Evolutionary conservation across 768 basidiomycete species (phyloP).

Genomic region (Leccinum pellstonianum): DNA sequence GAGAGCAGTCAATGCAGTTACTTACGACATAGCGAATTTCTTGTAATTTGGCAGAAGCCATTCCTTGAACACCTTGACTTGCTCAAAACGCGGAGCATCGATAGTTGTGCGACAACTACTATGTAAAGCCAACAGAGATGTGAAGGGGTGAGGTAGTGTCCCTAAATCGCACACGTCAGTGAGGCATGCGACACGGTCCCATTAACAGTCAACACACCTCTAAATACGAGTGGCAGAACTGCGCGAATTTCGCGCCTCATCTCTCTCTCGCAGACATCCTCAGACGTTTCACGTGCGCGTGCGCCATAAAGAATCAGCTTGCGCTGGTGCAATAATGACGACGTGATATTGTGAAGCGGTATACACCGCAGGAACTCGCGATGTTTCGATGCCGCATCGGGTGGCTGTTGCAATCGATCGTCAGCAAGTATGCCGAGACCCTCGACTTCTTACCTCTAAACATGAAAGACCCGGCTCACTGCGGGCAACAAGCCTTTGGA

Average conservation of each 20-base stretch:
- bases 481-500: conserved; percentile 79
- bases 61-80: conserved; percentile 63
- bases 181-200: background rate
- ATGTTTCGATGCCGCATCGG: conserved; percentile 52
- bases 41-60: conserved; percentile 76
- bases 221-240: conserved; percentile 66
- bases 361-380: conserved; percentile 70
- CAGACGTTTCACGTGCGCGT: conserved; percentile 65
- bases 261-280: conserved; percentile 66
- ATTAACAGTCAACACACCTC: conserved; percentile 39
- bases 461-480: conserved; percentile 62
- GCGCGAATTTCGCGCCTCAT: conserved; percentile 69
- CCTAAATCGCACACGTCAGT: conserved; percentile 32
- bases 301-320: conserved; percentile 69
- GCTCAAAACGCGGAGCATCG: conserved; percentile 67
- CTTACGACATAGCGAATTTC: conserved; percentile 52
- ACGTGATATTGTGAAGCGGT: conserved; percentile 58
- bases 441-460: conserved; percentile 43
- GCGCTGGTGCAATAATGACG: conserved; percentile 65
- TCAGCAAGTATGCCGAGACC: background rate
- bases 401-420: conserved; percentile 9
- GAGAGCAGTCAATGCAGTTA: background rate
- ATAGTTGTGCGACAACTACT: conserved; percentile 46
- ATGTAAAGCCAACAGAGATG: conserved; percentile 41
- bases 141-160: conserved; percentile 20